Evolutionary conservation across 2,329 filamentous ascomycete genomes (phyloP), one percentile per base, ranked within the genome.

Genomic region (Hirsutella rhossiliensis): DNA sequence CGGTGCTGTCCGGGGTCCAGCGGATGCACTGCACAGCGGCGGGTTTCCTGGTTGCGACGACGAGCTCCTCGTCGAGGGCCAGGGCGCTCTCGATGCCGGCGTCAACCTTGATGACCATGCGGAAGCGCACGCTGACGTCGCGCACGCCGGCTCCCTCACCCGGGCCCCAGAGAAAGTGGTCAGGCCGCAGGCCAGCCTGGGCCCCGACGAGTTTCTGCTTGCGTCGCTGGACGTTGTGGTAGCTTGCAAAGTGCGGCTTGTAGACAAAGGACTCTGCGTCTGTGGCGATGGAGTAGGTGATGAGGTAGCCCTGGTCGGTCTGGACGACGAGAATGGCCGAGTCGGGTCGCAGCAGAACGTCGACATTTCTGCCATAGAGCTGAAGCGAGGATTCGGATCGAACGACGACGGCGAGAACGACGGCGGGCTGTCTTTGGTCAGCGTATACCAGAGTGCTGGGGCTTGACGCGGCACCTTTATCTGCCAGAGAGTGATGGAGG

Each of bases 51-150:
- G 92, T 98, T 5, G 92, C 87, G 43, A 98, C 89, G 19, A 97
- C 73, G 36, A 98, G 70, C 62, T 97, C 92, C 45, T 95, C 87
- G 52, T 97, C 92, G 19, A 97, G 73, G 3, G 92, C 90, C 44
- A 97, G 67, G 11, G 86, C 87, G 55, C 82, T 86, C 52, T 82
- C 81, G 54, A 98, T 96, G 3, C 92, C 92, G 3, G 92, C 92
- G 63, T 98, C 92, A 17, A 98, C 87, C 60, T 94, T 94, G 57
- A 98, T 97, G 13, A 95, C 90, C 85, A 96, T 95, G 45, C 90
- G 79, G 63, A 98, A 98, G 11, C 87, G 84, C 41, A 98, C 75
- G 54, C 84, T 94, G 45, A 94, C 79, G 63, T 98, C 92, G 43
- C 80, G 78, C 42, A 95, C 81, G 4, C 87, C 87, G 41, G 75